Evolutionary conservation across 192 early-diverging fungal species (phyloP), one percentile per base, ranked within the genome.

Genomic region (Coemansia sp.): DNA sequence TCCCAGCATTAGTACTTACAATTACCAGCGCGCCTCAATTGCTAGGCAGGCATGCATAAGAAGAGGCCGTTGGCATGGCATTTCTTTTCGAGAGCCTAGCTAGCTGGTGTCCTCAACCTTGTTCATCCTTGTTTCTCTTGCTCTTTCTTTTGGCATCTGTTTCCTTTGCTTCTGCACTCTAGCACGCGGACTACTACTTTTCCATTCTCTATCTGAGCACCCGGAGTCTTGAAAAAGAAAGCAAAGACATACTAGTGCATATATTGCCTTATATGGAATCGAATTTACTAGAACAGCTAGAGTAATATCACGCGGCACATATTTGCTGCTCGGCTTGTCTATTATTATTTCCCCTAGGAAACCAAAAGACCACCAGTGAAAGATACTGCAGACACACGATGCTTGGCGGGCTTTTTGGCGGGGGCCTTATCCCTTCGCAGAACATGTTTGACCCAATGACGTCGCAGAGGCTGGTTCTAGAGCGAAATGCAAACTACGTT

Each of bases 401-500:
- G 80, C 80, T 83, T n/a, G 80, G 80, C 11, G 66, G 67, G 20
- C 61, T 83, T 44, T 83, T 83, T 67, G 80, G 80, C 43, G 80
- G 75, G 20, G 56, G 71, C 4, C 66, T 83, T 10, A 50, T 77
- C 41, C 63, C 69, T 13, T 55, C 74, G 49, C 80, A 83, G 43
- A 76, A 83, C 54, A 70, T 83, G 41, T 70, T 74, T 46, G 80
- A 83, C 51, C 80, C 80, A 45, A 61, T 77, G 53, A 48, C 75
- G 38, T 77, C 75, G 71, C 80, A 83, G 80, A 75, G 69, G 20
- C 19, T 71, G 43, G 59, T 83, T 19, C 74, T 77, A 65, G 75
- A 77, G 68, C 80, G 80, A 71, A 83, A 83, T 46, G 80, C 80
- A 20, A 73, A 83, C 68, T 77, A 74, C 32, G 80, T 83, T 49